Evolutionary conservation across 305 asterid genomes (phyloP), one percentile per base, ranked within the genome.

Genomic region (Fraxinus sp.): DNA sequence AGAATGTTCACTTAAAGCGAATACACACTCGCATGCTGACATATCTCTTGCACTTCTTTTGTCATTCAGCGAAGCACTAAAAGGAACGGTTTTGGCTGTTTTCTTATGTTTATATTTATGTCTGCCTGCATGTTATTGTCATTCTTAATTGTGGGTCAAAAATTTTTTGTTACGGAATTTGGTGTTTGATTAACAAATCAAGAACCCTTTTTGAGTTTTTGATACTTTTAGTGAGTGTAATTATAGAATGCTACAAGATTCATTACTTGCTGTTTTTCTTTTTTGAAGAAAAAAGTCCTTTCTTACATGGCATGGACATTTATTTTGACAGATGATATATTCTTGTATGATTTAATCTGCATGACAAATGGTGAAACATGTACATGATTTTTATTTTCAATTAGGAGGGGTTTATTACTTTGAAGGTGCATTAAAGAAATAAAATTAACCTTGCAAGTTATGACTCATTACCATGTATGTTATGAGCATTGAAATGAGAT

Each of bases 361-460:
- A 52, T 68, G 37, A 68, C 20, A 26, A 28, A 13, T 2, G 46
- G 44, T 55, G 64, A 11, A 64, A 64, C 28, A 10, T 44, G 32
- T 41, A 11, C 44, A 55, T 78, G 59, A 68, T 71, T 33, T 74
- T 68, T 35, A 8, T 33, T 7, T 64, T 64, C 16, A 22, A 8
- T 13, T 7, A 18, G 71, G n/a, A 68, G 36, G 64, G 74, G 37
- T 68, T 35, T 11, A 68, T 68, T 68, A 68, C 37, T 68, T 68
- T 26, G 37, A 26, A 28, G 36, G 0, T 68, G 74, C 74, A 28
- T 4, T 13, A 68, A 68, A 28, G 39, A 68, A 66, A 68, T 64
- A 2, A 64, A 64, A 36, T 83, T n/a, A 33, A 79, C 36, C 81
- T 80, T 84, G 74, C 78, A 66, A 74, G 37, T 44, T 36, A 55